These are phyloP conservation scores for Didymellaceae sp. DNA, from an alignment of 2,329 filamentous ascomycete genomes.

Conservation along the genomic window DNA sequence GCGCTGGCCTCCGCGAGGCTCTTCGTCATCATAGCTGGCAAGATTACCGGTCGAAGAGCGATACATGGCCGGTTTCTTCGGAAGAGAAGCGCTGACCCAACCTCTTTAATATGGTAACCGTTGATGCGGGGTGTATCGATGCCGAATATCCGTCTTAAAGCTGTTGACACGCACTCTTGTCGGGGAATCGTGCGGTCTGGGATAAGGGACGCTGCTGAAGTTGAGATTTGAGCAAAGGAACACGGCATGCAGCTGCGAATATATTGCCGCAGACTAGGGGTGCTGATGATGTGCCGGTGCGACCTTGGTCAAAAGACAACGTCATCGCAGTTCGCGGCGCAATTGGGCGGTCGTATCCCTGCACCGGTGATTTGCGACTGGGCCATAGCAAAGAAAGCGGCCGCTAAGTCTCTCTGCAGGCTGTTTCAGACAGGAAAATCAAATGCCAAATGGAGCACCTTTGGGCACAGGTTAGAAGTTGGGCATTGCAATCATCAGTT, in stretches of 20 bases:
- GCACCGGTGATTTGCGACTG: conserved; percentile 19
- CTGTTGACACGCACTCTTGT: conserved; percentile 2
- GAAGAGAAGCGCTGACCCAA: neutral
- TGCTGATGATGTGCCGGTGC: conserved; percentile 15
- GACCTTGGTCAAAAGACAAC: conserved; percentile 14
- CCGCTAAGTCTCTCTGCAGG: conserved; percentile 4
- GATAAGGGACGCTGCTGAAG: neutral
- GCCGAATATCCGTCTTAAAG: conserved; percentile 15
- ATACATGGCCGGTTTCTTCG: conserved; percentile 34
- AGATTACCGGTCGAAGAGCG: conserved; percentile 53
- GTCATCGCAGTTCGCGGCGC: conserved; percentile 12
- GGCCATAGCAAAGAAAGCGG: conserved; percentile 5
- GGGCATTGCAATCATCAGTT: conserved; percentile 1
- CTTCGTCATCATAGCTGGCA: conserved; percentile 50
- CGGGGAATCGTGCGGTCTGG: neutral
- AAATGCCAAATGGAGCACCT: conserved; percentile 1
- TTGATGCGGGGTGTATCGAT: conserved; percentile 27
- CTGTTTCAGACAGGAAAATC: conserved; percentile 11
- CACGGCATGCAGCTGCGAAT: conserved; percentile 8
- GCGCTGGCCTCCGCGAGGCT: conserved; percentile 48
- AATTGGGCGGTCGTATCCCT: conserved; percentile 3
- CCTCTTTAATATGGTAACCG: conserved; percentile 6
- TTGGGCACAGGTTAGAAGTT: conserved; percentile 14
- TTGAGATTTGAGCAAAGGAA: neutral
- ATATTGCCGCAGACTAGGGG: conserved; percentile 14